Evolutionary conservation across 202 grass and related monocot genomes (phyloP).

Genomic region (Dendrocalamus latiflorus): DNA sequence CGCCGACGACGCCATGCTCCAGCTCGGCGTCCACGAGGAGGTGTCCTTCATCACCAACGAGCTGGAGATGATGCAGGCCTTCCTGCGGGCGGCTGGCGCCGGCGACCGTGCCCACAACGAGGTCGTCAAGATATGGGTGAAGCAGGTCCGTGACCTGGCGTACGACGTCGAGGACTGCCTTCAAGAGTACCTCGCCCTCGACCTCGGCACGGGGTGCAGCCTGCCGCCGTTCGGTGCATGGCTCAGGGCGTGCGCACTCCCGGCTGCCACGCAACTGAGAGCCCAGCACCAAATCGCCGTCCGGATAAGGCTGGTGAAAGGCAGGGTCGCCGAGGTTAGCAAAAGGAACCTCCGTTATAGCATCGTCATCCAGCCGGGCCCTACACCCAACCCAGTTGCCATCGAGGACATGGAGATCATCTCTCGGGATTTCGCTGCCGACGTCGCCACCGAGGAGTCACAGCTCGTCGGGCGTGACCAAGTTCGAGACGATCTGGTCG

Average conservation of each 20-base stretch:
- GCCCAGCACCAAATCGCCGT: not conserved
- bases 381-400: not conserved
- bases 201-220: not conserved
- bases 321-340: conserved; percentile 7
- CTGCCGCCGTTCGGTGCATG: not conserved
- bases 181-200: not conserved
- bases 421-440: not conserved
- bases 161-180: conserved; percentile 39
- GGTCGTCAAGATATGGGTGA: conserved; percentile 1
- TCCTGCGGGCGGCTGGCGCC: not conserved
- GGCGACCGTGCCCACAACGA: not conserved
- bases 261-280: not conserved
- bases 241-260: not conserved
- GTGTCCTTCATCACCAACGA: conserved; percentile 23
- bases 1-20: not conserved
- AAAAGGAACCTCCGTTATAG: conserved; percentile 19
- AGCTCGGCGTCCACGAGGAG: not conserved
- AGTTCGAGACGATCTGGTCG: not conserved
- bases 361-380: not conserved
- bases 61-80: not conserved
- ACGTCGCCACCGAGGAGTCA: not conserved
- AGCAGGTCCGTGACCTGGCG: conserved; percentile 23
- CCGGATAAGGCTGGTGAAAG: not conserved
- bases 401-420: not conserved
- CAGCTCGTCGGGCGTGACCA: not conserved